A percentile compares a stretch with the other conserved stretches of the same genome.
Evolutionary conservation across 371 early-diverging fungal genomes (phyloP).

Genomic region (Hamiltosporidium tvaerminnensis): DNA sequence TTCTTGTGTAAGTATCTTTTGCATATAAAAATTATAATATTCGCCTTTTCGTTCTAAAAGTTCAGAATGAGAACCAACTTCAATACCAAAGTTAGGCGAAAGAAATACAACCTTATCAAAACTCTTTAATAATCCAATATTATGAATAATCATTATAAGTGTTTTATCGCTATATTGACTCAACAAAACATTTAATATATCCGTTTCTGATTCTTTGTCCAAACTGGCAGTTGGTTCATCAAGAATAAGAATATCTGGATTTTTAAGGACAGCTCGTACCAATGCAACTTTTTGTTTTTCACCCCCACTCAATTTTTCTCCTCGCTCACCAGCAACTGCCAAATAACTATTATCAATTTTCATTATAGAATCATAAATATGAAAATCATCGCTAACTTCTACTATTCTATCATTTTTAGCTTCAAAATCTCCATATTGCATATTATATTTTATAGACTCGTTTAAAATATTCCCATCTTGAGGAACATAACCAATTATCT

Average conservation of each 20-base stretch:
- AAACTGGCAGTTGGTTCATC: conserved; percentile 55
- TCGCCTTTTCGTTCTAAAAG: no score
- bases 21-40: no score
- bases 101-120: conserved; percentile 30
- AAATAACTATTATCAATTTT: conserved; percentile 58
- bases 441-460: conserved; percentile 43
- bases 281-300: conserved; percentile 79
- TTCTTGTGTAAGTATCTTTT: no score
- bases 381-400: conserved; percentile 20
- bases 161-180: conserved; percentile 12
- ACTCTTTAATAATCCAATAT: conserved; percentile 20
- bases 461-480: conserved; percentile 38
- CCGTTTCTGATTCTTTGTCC: background rate
- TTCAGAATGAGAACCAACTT: no score
- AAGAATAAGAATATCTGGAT: conserved; percentile 55
- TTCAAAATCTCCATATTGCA: conserved; percentile 30
- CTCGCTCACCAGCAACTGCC: conserved; percentile 75
- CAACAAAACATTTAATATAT: background rate
- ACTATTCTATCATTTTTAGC: conserved; percentile 12
- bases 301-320: conserved; percentile 66
- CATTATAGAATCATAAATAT: conserved; percentile 25
- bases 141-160: conserved; percentile 44
- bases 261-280: conserved; percentile 62
- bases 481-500: conserved; percentile 44
- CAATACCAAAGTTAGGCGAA: no score